Evolutionary conservation across 202 grass and related monocot genomes (phyloP), one percentile per base, ranked within the genome.

Genomic region (Carex arenaria): DNA sequence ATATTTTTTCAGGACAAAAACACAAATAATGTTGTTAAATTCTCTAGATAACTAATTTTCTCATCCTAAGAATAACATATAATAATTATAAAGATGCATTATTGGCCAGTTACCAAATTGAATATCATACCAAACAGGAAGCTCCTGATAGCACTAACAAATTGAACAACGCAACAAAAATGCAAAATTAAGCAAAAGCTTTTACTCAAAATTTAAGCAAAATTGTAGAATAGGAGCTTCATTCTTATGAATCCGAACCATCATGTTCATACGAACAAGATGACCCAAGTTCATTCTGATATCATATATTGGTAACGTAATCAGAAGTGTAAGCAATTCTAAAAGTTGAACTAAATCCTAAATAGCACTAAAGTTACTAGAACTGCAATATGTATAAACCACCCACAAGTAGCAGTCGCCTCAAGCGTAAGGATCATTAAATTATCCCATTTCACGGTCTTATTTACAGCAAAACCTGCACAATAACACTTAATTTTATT

Each of bases 361-460:
- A 20, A 26, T 54, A 1, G 45, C 55, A 57, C 55, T 56, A 17
- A 56, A 56, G 55, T 57, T 57, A 57, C 55, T 57, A 57, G n/a
- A 57, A 15, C 55, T 57, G 14, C 17, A 57, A 57, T 18, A 7
- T 18, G 55, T 57, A 57, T 9, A 61, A 1, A 66, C 28, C 18
- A 61, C 93, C 80, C 66, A 97, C 94, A 94, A 70, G 89, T 94
- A 61, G 90, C 7, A 34, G 87, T 79, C 0, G 84, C 80, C 1
- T 91, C 83, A 55, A 97, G 92, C 67, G 78, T 95, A 89, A 17
- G 88, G 80, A 62, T 95, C 93, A 18, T 84, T 69, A 79, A 87
- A 85, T 57, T 82, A 87, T 69, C 86, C 84, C 90, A 85, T 92
- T 36, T 60, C 47, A 73, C 78, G 32, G 61, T 3, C 9, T 34